These are phyloP conservation scores for Lojkania enalia DNA, from an alignment of 2,329 filamentous ascomycete species.

Conservation along the genomic window DNA sequence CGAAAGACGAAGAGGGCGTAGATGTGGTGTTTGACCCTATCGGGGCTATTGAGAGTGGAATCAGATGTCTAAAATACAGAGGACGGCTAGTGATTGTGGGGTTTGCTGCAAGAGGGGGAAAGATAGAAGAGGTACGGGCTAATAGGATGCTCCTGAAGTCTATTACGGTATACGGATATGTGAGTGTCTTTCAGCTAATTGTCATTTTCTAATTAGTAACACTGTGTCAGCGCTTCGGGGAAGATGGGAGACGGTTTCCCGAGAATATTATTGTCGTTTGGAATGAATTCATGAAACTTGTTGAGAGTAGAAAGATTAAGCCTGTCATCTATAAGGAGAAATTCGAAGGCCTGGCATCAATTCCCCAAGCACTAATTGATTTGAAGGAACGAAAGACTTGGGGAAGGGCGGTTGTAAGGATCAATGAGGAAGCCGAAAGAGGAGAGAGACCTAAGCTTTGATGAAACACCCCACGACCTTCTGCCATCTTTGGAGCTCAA, in stretches of 20 bases:
- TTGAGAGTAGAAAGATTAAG: constrained; percentile 53
- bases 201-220: constrained; percentile 2
- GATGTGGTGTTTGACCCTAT: constrained; percentile 63
- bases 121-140: constrained; percentile 59
- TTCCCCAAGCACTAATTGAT: constrained; percentile 56
- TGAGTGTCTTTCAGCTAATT: constrained; percentile 34
- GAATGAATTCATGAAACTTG: constrained; percentile 54
- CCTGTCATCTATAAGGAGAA: constrained; percentile 55
- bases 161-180: constrained; percentile 58
- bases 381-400: constrained; percentile 55
- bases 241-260: constrained; percentile 57
- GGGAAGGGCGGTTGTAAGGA: constrained; percentile 60
- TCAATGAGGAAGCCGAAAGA: constrained; percentile 29
- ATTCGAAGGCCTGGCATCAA: constrained; percentile 56
- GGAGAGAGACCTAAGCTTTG: constrained; percentile 15
- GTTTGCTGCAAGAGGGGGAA: constrained; percentile 58
- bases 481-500: too few relatives aligned
- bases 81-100: constrained; percentile 61
- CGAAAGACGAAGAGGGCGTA: constrained; percentile 54
- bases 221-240: constrained; percentile 56
- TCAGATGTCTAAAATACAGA: constrained; percentile 58
- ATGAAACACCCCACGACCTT: too few relatives aligned
- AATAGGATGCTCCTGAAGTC: constrained; percentile 60
- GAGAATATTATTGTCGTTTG: constrained; percentile 54
- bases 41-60: constrained; percentile 58